These are phyloP conservation scores for Talaromyces sp. DNA, from an alignment of 2,329 filamentous ascomycete genomes.

Conservation along the genomic window DNA sequence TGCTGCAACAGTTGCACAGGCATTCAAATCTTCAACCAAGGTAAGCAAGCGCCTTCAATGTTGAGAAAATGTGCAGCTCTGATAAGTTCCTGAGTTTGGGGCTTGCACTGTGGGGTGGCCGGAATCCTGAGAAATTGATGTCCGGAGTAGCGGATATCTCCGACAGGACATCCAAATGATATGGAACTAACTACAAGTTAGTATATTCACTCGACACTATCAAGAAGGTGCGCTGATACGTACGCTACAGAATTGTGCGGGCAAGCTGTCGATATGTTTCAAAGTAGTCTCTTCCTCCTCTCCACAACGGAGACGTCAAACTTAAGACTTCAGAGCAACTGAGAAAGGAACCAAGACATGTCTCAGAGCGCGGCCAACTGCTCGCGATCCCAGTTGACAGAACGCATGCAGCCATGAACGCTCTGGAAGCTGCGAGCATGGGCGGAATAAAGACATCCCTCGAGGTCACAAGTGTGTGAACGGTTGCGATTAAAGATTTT, in stretches of 20 bases:
- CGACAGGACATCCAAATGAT: no score
- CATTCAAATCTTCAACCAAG: no score
- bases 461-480: not conserved
- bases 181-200: no score
- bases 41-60: no score
- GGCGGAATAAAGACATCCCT: not conserved
- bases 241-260: not conserved
- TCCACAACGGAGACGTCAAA: not conserved
- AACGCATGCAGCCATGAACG: not conserved
- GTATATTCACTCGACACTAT: no score
- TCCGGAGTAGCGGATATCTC: no score
- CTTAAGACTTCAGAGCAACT: not conserved
- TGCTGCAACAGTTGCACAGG: no score
- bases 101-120: no score
- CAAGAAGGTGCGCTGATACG: not conserved
- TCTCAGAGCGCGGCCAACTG: not conserved
- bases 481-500: not conserved
- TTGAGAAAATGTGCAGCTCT: no score
- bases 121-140: no score
- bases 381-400: not conserved
- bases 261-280: not conserved
- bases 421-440: not conserved
- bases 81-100: no score
- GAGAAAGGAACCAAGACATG: not conserved
- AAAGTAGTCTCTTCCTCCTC: not conserved